phyloP scores from a whole-genome alignment of 2,329 filamentous ascomycete genomes.

The Trichophaea hybrida region DNA sequence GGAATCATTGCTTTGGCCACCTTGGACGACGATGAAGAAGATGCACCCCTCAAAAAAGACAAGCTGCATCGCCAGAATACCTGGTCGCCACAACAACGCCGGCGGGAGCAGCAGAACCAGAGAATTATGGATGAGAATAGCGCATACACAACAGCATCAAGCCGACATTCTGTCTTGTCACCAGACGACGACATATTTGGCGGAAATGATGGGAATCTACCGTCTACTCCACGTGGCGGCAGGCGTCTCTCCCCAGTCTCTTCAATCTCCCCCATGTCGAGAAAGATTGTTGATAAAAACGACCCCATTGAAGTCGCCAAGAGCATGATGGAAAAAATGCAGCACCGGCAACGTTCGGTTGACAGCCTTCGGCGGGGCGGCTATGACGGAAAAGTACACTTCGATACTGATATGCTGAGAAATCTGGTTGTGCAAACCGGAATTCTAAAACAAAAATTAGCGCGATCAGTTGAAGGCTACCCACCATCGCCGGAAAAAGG shows the following conservation, averaged over 20 bases:
- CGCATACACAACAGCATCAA: conserved; percentile 14
- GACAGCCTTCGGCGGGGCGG: neutral
- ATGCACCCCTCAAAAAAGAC: conserved; percentile 2
- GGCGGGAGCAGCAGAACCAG: neutral
- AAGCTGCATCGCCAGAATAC: neutral
- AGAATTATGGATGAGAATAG: conserved; percentile 15
- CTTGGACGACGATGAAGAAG: conserved; percentile 45
- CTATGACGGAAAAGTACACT: conserved; percentile 17
- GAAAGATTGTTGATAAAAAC: conserved; percentile 19
- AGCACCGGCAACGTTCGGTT: conserved; percentile 13
- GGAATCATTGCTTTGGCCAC: conserved; percentile 76
- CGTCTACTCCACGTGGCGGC: conserved; percentile 1
- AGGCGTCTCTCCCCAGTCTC: conserved; percentile 11
- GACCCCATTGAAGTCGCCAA: conserved; percentile 23
- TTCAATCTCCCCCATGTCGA: conserved; percentile 8
- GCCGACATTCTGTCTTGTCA: conserved; percentile 23
- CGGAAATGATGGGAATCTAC: conserved; percentile 8
- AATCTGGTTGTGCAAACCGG: conserved; percentile 26
- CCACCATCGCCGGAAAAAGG: neutral
- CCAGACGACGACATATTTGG: conserved; percentile 28
- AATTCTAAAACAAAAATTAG: conserved; percentile 21
- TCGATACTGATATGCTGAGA: conserved; percentile 27
- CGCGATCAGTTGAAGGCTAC: conserved; percentile 16
- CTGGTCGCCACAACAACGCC: conserved; percentile 2
- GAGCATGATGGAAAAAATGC: conserved; percentile 22